A percentile compares a stretch with the other conserved stretches of the same genome.
Conservation (phyloP, 345 rosid genomes). For the Rhizophora mangle region DNA sequence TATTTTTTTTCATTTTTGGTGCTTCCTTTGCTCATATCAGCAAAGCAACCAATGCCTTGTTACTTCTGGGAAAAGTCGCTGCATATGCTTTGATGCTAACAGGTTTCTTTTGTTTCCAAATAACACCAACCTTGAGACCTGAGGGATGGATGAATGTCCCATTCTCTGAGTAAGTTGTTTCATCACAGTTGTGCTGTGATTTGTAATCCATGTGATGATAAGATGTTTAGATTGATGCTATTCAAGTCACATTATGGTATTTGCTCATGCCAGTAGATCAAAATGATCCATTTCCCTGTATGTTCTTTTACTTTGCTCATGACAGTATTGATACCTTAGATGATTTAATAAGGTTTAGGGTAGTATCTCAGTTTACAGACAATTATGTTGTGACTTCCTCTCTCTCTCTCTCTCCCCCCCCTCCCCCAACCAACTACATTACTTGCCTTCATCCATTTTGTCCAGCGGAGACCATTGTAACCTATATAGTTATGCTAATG, state of each 20-base stretch:
- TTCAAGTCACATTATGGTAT: not conserved
- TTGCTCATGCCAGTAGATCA: not conserved
- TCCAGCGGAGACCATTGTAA: too few species aligned
- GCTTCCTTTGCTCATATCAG: conserved; percentile 35
- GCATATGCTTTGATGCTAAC: conserved; percentile 68
- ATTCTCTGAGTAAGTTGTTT: conserved; percentile 55
- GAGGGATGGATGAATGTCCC: conserved; percentile 44
- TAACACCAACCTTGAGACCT: conserved; percentile 55
- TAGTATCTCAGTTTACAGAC: too few species aligned
- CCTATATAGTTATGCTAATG: not conserved
- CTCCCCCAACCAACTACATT: too few species aligned
- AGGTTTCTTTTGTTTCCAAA: conserved; percentile 84
- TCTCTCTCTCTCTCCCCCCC: too few species aligned
- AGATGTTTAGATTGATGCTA: not conserved
- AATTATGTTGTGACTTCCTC: too few species aligned
- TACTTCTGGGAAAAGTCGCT: conserved; percentile 82
- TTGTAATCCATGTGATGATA: not conserved
- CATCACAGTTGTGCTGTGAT: not conserved
- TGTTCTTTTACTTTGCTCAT: not conserved
- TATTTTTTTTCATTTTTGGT: not conserved
- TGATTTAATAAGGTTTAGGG: too few species aligned
- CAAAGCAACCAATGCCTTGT: conserved; percentile 73
- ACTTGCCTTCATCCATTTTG: too few species aligned
- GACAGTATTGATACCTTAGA: too few species aligned
- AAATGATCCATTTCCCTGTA: not conserved